Conservation (phyloP, 2,329 filamentous ascomycete species). For the Phyllosticta citrichinensis region DNA sequence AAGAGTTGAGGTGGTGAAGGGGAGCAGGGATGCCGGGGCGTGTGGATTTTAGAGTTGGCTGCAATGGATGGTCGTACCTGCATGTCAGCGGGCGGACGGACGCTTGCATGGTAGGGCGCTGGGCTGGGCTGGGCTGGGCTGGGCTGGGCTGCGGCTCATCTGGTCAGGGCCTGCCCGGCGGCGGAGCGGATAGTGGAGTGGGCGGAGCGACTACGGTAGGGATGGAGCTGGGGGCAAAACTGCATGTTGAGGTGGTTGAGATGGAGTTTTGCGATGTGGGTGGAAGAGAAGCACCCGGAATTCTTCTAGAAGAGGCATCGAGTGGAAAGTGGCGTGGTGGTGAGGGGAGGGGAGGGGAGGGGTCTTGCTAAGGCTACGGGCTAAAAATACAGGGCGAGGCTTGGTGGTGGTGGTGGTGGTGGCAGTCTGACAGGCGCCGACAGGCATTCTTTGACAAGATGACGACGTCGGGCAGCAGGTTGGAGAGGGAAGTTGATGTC, state of each 20-base stretch:
- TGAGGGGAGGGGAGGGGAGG: background rate
- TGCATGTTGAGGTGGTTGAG: background rate
- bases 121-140: no score
- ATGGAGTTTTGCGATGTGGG: background rate
- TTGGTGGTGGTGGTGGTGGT: no score
- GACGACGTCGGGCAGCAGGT: background rate
- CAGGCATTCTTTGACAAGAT: background rate
- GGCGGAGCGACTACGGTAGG: no score
- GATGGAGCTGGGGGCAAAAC: background rate
- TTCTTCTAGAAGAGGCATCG: background rate
- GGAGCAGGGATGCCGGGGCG: no score
- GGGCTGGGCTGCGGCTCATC: no score
- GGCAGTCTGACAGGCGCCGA: background rate
- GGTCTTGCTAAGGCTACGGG: no score
- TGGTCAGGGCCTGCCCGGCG: background rate
- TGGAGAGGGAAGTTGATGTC: background rate
- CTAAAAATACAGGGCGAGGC: background rate
- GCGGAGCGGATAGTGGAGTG: no score
- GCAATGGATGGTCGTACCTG: background rate
- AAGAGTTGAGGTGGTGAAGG: no score
- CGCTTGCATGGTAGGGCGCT: background rate
- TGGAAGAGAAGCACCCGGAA: background rate
- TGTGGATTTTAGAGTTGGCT: background rate
- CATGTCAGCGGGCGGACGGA: background rate
- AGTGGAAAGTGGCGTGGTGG: background rate